These are phyloP conservation scores for Eutrema japonicum DNA, from an alignment of 345 rosid genomes.

Conservation along the genomic window DNA sequence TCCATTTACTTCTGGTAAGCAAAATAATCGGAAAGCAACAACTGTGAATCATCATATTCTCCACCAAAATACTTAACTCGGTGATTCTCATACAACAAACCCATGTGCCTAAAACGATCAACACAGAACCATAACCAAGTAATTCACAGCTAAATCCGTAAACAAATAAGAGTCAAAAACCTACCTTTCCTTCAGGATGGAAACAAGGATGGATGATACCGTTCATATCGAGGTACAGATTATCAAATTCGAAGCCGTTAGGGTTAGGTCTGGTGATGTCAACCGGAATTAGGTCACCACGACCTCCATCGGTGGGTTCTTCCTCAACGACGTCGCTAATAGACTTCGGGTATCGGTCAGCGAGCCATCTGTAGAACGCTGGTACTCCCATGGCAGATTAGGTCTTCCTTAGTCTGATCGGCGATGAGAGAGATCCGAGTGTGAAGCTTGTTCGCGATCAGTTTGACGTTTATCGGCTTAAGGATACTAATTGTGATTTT, in stretches of 20 bases:
- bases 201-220: slow-evolving; percentile 97
- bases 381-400: slow-evolving; percentile 84
- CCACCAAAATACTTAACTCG: background rate
- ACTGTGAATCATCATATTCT: background rate
- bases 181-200: slow-evolving; percentile 95
- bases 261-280: slow-evolving; percentile 88
- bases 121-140: slow-evolving; percentile 6
- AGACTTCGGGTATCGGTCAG: slow-evolving; percentile 86
- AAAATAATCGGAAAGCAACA: background rate
- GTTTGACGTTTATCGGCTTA: background rate
- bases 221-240: slow-evolving; percentile 92
- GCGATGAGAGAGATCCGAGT: slow-evolving; percentile 25
- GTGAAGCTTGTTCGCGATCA: slow-evolving; percentile 19
- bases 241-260: slow-evolving; percentile 87
- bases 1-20: background rate
- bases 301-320: slow-evolving; percentile 52
- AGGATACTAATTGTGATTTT: background rate
- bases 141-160: background rate
- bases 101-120: background rate
- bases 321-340: slow-evolving; percentile 85
- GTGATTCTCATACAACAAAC: slow-evolving; percentile 10
- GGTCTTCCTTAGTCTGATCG: background rate
- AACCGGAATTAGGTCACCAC: slow-evolving; percentile 50
- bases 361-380: slow-evolving; percentile 94
- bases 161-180: background rate